phyloP scores from a whole-genome alignment of 1,139 yeast species.

The Groenewaldozyma auringiensis region DNA sequence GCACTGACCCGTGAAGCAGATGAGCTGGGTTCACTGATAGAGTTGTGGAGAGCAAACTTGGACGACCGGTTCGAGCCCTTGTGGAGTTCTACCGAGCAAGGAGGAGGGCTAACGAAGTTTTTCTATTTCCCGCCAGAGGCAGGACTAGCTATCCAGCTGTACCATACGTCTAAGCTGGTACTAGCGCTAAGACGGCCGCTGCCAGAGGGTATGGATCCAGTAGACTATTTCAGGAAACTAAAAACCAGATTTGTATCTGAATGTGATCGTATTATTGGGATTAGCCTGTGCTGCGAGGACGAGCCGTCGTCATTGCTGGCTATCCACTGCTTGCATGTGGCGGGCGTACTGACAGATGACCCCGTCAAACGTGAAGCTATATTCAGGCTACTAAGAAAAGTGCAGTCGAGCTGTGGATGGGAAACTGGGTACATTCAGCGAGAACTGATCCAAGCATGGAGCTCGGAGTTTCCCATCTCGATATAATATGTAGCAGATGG shows the following conservation, averaged over 20 bases:
- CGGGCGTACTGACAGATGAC: background rate
- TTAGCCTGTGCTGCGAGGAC: background rate
- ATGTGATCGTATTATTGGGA: background rate
- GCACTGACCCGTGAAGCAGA: background rate
- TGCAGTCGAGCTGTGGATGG: background rate
- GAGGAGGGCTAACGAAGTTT: background rate
- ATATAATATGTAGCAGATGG: no score
- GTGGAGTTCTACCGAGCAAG: background rate
- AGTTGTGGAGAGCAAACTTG: background rate
- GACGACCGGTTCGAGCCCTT: background rate
- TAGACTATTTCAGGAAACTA: no score
- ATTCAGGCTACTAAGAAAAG: background rate
- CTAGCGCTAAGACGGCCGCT: background rate
- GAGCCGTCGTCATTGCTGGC: background rate
- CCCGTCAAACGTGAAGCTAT: background rate
- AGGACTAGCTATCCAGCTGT: background rate
- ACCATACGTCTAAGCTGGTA: background rate
- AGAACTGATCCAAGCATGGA: background rate
- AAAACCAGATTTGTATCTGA: background rate
- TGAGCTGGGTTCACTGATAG: background rate
- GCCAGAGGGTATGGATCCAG: background rate
- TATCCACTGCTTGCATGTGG: background rate
- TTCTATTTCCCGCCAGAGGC: background rate
- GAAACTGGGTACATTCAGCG: background rate
- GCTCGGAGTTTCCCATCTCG: no score